phyloP scores from a whole-genome alignment of 2,329 filamentous ascomycete species.

The Tricladium varicosporioides region DNA sequence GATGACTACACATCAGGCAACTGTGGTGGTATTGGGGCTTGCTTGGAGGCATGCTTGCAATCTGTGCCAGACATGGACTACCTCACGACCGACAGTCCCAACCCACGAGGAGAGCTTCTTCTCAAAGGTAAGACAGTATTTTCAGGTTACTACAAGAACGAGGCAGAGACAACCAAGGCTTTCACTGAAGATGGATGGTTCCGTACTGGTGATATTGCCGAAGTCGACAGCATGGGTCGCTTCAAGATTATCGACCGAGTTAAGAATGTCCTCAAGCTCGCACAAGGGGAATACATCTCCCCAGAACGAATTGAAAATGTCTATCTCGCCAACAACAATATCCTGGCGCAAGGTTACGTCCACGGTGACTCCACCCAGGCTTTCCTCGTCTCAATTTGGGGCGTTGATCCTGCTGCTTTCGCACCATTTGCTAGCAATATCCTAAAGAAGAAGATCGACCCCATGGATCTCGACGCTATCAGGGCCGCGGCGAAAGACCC shows the following conservation, averaged over 20 bases:
- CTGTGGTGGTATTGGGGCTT: constrained; percentile 70
- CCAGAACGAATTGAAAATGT: constrained; percentile 97
- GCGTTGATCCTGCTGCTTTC: constrained; percentile 81
- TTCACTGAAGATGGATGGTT: constrained; percentile 94
- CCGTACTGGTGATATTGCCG: constrained; percentile 88
- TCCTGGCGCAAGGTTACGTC: constrained; percentile 79
- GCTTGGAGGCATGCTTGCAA: constrained; percentile 73
- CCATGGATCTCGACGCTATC: constrained; percentile 65
- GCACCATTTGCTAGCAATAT: constrained; percentile 77
- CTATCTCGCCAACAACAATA: constrained; percentile 76
- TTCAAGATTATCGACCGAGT: constrained; percentile 93
- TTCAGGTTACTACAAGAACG: constrained; percentile 85
- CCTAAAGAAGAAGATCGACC: constrained; percentile 62
- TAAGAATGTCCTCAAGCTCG: constrained; percentile 99
- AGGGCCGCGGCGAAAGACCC: constrained; percentile 65
- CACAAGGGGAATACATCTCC: constrained; percentile 97
- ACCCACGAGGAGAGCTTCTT: constrained; percentile 86
- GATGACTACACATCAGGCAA: constrained; percentile 76
- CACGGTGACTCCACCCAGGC: constrained; percentile 86
- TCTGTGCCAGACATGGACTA: constrained; percentile 97
- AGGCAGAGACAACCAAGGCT: constrained; percentile 79
- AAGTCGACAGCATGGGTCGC: constrained; percentile 80
- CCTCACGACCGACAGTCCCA: constrained; percentile 78
- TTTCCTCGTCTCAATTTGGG: constrained; percentile 81
- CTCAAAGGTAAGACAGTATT: constrained; percentile 80